Evolutionary conservation across 2,329 filamentous ascomycete genomes (phyloP).

Genomic region (Diaporthe aspalathi): DNA sequence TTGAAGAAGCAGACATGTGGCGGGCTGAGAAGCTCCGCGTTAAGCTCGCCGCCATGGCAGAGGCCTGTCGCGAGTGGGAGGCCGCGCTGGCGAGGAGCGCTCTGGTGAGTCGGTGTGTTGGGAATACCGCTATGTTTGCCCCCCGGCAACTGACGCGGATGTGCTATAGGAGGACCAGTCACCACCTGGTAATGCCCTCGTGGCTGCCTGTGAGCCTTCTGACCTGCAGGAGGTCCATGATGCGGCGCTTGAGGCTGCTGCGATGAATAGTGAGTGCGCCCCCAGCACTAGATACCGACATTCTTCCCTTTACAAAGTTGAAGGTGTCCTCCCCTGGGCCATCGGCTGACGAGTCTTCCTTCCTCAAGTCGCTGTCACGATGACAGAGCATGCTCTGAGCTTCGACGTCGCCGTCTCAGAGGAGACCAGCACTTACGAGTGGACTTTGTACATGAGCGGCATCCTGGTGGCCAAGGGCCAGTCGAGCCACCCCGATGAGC

Average conservation of each 20-base stretch:
- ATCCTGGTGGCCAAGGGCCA: background rate
- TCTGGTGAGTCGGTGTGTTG: background rate
- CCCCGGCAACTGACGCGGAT: background rate
- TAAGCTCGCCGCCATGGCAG: conserved; percentile 17
- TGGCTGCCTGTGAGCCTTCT: background rate
- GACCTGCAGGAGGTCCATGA: background rate
- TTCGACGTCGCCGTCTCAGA: background rate
- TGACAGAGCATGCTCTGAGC: conserved; percentile 5
- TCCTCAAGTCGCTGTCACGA: background rate
- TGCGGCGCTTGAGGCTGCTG: conserved; percentile 10
- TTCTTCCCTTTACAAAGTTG: background rate
- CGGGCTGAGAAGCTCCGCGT: background rate
- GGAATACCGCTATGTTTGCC: background rate
- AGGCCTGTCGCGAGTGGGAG: conserved; percentile 20
- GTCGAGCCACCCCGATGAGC: background rate
- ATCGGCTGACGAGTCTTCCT: background rate
- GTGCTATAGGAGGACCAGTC: background rate
- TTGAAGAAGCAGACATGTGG: conserved; percentile 15
- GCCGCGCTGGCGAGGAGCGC: background rate
- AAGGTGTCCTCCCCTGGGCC: too few species aligned
- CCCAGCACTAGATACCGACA: too few species aligned
- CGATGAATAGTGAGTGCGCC: background rate
- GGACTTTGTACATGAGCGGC: conserved; percentile 22
- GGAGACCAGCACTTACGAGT: background rate
- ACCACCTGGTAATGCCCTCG: background rate